Percentiles rank a stretch among this genome's conserved stretches.
Conservation (phyloP, 805 yeast genomes). For the Millerago galiae region DNA sequence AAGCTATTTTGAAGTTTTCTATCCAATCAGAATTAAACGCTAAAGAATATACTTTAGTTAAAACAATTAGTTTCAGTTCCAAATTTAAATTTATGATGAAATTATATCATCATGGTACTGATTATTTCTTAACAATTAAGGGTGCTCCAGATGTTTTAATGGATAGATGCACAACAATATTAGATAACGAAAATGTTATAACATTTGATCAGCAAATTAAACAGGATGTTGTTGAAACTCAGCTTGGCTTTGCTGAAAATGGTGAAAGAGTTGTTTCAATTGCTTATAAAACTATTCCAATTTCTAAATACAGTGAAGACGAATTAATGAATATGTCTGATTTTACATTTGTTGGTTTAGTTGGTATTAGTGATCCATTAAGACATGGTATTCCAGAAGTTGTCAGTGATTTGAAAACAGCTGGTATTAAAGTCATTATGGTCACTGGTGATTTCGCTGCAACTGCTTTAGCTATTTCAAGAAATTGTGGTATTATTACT, state of each 20-base stretch:
- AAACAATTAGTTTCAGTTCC: slow-evolving; percentile 33
- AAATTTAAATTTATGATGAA: slow-evolving; percentile 40
- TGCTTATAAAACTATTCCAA: slow-evolving; percentile 26
- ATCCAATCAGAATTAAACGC: slow-evolving; percentile 17
- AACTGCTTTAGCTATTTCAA: slow-evolving; percentile 46
- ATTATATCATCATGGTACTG: slow-evolving; percentile 17
- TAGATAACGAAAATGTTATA: background rate
- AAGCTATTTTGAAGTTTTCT: slow-evolving; percentile 33
- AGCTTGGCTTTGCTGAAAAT: slow-evolving; percentile 29
- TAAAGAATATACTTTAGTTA: slow-evolving; percentile 25
- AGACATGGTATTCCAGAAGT: slow-evolving; percentile 31
- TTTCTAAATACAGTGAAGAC: slow-evolving; percentile 8
- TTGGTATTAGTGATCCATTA: slow-evolving; percentile 40
- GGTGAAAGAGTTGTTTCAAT: slow-evolving; percentile 37
- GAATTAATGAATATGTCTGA: slow-evolving; percentile 8
- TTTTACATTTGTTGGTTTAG: slow-evolving; percentile 30
- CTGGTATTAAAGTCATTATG: slow-evolving; percentile 38
- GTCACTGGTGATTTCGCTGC: slow-evolving; percentile 49
- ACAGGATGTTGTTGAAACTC: slow-evolving; percentile 18
- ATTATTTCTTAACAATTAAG: slow-evolving; percentile 25
- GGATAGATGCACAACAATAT: slow-evolving; percentile 22
- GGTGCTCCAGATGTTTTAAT: slow-evolving; percentile 43
- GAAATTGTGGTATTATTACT: slow-evolving; percentile 32
- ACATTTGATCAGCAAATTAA: background rate
- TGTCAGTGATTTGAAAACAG: slow-evolving; percentile 27